phyloP scores from a whole-genome alignment of 352 stramenopile species.

The Globisporangium viniferum region DNA sequence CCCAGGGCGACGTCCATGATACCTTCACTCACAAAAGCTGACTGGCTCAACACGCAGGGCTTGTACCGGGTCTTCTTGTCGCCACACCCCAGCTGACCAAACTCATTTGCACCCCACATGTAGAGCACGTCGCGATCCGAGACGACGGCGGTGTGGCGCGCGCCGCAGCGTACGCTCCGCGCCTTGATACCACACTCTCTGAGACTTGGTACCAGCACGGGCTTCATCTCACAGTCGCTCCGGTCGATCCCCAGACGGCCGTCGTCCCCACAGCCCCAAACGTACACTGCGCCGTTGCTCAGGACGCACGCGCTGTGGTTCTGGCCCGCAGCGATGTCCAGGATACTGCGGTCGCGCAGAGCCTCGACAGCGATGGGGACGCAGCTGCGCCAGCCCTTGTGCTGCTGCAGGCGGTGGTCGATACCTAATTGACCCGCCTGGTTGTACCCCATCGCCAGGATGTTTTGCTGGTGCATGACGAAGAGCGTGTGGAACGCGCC shows the following conservation, averaged over 20 bases:
- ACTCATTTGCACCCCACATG: constrained; percentile 78
- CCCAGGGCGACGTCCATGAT: constrained; percentile 58
- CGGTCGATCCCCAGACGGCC: constrained; percentile 52
- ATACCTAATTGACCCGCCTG: constrained; percentile 70
- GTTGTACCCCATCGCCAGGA: constrained; percentile 80
- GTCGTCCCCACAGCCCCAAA: constrained; percentile 72
- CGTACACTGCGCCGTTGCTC: constrained; percentile 72
- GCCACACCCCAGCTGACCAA: constrained; percentile 67
- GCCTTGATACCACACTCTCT: constrained; percentile 36
- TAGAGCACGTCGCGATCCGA: constrained; percentile 70
- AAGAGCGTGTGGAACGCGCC: constrained; percentile 71
- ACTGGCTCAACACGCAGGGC: constrained; percentile 43
- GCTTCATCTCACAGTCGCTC: constrained; percentile 31
- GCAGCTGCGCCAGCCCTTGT: constrained; percentile 68
- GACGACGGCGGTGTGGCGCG: constrained; percentile 61
- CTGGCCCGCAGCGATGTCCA: constrained; percentile 66
- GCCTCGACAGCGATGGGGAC: constrained; percentile 45
- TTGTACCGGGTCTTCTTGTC: constrained; percentile 41
- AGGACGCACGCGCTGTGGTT: constrained; percentile 73
- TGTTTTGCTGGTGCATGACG: constrained; percentile 70
- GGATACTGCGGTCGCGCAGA: constrained; percentile 53
- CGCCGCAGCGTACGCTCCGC: constrained; percentile 59
- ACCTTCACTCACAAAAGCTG: constrained; percentile 39
- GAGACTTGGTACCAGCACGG: constrained; percentile 35
- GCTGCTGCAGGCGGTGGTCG: constrained; percentile 57